phyloP scores from a whole-genome alignment of 164 flowering plant genomes.

The Paratinospora sagittata region DNA sequence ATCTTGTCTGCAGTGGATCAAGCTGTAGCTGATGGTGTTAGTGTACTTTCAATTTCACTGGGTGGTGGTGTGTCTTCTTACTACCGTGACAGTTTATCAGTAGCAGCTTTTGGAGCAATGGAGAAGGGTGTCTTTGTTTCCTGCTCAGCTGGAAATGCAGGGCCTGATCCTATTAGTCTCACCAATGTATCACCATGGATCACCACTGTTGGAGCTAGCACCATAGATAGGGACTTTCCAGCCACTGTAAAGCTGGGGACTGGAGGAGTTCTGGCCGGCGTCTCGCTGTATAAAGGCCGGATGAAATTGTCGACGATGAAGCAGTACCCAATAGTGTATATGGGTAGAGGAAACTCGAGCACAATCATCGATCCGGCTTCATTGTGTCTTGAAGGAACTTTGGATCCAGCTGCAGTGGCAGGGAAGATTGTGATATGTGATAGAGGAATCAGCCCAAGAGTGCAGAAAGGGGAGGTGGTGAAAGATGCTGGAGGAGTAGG shows the following conservation, averaged over 20 bases:
- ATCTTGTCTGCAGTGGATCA: constrained; percentile 72
- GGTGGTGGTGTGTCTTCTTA: constrained; percentile 72
- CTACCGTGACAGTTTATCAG: constrained; percentile 48
- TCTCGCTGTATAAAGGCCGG: constrained; percentile 67
- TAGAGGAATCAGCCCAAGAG: constrained; percentile 29
- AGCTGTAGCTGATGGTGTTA: constrained; percentile 86
- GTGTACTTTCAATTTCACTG: constrained; percentile 67
- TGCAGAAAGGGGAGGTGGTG: constrained; percentile 35
- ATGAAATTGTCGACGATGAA: constrained; percentile 27
- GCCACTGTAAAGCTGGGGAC: constrained; percentile 52
- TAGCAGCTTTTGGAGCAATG: constrained; percentile 85
- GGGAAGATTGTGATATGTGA: constrained; percentile 47
- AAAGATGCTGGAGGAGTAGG: constrained; percentile 39
- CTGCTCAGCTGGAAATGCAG: constrained; percentile 89
- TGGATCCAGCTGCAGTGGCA: constrained; percentile 23
- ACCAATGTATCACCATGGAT: constrained; percentile 88
- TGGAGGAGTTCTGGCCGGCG: constrained; percentile 38
- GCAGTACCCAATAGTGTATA: constrained; percentile 55
- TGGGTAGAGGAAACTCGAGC: constrained; percentile 51
- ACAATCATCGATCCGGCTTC: constrained; percentile 56
- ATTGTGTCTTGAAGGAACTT: constrained; percentile 58
- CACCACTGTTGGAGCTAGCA: constrained; percentile 85
- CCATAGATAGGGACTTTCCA: constrained; percentile 85
- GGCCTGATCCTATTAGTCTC: constrained; percentile 64
- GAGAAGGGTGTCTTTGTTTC: constrained; percentile 84